Base-by-base conservation (phyloP, 2,329 filamentous ascomycete species). In the Esteya vermicola region DNA sequence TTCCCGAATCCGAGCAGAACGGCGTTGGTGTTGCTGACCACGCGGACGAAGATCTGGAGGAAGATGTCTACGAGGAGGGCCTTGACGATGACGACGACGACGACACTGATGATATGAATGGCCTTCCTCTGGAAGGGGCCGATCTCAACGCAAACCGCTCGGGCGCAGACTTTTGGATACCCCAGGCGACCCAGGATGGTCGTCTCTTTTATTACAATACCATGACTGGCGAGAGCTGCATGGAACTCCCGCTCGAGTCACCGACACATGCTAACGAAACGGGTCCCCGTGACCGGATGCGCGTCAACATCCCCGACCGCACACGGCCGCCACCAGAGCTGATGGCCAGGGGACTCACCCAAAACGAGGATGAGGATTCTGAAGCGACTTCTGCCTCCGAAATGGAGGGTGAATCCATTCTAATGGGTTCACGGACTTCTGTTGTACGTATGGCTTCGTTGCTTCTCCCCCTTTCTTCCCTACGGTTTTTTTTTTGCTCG, bases 161-260 rank as follows among this genome's bases (percentile, higher is more conserved):
- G 50, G 79, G 89, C 56, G 86, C 89, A 34, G 89, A 93, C 48
- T 98, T 93, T 56, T 98, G 91, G 91, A 94, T 98, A 50, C 91
- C 91, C 16, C 91, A 98, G 63, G 91, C 88, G 13, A 98, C 91
- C 0, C 76, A 85, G 2, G 88, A 96, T 56, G 91, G 91, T 40
- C 75, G 88, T 42, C 63, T 98, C 20, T 98, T 93, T 61, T 98
- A 96, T 63, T 96, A 93, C 70, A 98, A 98, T 59, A 96, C 89
- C 46, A 78, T 95, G 64, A 98, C 91, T 0, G 88, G 89, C 41
- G 85, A 93, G 53, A 93, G 84, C 54, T 93, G 84, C 47, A 91
- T 88, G 75, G 91, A 98, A 56, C 65, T 98, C 45, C 91, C 91
- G 2, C 69, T 98, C 21, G 91, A 98, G 57, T 89, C 89, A 14